phyloP scores from a whole-genome alignment of 1,284 basidiomycete species.

The Inonotus hispidus region DNA sequence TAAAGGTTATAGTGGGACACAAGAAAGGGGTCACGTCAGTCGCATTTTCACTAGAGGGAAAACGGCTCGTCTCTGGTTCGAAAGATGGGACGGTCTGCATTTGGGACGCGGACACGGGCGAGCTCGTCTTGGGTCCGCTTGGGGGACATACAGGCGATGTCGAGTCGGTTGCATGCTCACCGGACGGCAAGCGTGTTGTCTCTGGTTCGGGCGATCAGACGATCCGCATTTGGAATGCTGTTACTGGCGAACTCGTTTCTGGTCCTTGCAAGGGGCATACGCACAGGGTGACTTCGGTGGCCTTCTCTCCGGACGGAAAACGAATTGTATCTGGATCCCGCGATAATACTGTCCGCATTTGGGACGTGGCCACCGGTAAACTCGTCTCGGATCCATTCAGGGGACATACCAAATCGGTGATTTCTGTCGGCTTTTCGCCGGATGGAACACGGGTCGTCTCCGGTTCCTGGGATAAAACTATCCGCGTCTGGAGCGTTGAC shows the following conservation, averaged over 20 bases:
- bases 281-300: not conserved
- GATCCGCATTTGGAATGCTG: not conserved
- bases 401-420: not conserved
- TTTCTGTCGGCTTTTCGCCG: not conserved
- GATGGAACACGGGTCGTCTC: not conserved
- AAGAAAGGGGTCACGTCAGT: not conserved
- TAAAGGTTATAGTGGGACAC: not conserved
- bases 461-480: not conserved
- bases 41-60: not conserved
- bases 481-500: slow-evolving; percentile 9
- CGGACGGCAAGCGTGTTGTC: not conserved
- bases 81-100: not conserved
- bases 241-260: not conserved
- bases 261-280: not conserved
- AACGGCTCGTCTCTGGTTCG: not conserved
- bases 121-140: not conserved
- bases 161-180: not conserved
- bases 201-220: not conserved
- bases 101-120: slow-evolving; percentile 1
- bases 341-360: not conserved
- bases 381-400: not conserved
- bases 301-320: not conserved
- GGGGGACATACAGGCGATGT: not conserved
- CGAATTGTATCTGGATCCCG: not conserved
- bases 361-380: not conserved